These are phyloP conservation scores for Malus sieversii DNA, from an alignment of 306 rosid genomes.

Conservation along the genomic window DNA sequence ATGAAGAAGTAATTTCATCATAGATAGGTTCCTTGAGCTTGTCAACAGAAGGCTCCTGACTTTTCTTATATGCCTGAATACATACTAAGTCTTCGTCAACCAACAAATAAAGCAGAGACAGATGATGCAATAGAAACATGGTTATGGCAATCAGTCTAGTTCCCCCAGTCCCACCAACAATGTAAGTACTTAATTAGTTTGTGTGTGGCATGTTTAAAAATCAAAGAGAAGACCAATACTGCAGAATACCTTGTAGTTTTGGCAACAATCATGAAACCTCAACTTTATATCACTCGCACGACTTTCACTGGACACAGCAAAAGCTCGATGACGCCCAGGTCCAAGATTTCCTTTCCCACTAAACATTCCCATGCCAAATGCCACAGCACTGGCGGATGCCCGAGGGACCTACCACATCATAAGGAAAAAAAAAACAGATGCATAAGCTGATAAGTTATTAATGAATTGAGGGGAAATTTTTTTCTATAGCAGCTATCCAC, in stretches of 20 bases:
- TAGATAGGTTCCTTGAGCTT: constrained; percentile 71
- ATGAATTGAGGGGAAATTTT: neutral
- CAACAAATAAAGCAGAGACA: neutral
- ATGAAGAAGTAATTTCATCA: constrained; percentile 52
- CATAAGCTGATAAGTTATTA: constrained; percentile 8
- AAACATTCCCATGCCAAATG: constrained; percentile 92
- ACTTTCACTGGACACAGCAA: constrained; percentile 79
- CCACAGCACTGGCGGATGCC: constrained; percentile 97
- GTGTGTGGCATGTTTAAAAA: neutral
- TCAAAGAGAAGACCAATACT: neutral
- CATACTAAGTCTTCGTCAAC: constrained; percentile 5
- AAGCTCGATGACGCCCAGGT: constrained; percentile 63
- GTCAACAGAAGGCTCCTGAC: constrained; percentile 66
- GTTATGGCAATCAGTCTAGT: neutral
- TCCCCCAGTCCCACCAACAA: neutral
- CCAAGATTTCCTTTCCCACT: constrained; percentile 80
- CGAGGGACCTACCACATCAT: constrained; percentile 60
- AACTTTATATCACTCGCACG: constrained; percentile 74
- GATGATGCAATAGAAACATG: neutral
- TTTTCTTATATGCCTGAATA: constrained; percentile 57
- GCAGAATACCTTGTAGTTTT: constrained; percentile 66
- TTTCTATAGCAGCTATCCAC: neutral
- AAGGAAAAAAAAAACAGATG: neutral
- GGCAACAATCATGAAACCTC: constrained; percentile 74
- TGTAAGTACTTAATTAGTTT: neutral